Evolutionary conservation across 2,329 filamentous ascomycete species (phyloP).

Genomic region (Claviceps digitariae): DNA sequence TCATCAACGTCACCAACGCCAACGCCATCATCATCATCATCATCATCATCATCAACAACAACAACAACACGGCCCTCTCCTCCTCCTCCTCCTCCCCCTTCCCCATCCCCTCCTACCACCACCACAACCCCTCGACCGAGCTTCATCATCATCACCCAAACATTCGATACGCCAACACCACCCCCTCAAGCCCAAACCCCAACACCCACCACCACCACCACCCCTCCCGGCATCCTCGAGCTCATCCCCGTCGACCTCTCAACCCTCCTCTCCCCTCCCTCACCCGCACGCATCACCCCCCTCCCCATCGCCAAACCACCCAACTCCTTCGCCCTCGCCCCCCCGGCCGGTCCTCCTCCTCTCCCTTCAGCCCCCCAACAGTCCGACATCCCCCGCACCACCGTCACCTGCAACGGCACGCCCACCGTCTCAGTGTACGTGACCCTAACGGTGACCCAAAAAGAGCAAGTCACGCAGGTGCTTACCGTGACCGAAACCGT

Average conservation of each 20-base stretch:
- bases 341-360: neutral
- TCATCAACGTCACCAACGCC: neutral
- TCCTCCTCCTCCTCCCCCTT: neutral
- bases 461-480: constrained; percentile 19
- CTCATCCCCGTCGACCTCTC: constrained; percentile 15
- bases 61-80: too few species aligned
- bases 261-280: neutral
- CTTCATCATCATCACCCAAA: constrained; percentile 14
- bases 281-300: constrained; percentile 1
- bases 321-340: constrained; percentile 4
- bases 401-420: constrained; percentile 15
- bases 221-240: constrained; percentile 12
- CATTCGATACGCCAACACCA: constrained; percentile 13
- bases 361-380: neutral
- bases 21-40: neutral
- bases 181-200: neutral
- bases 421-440: constrained; percentile 23
- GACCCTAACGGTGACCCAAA: constrained; percentile 20
- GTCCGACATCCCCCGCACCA: constrained; percentile 11
- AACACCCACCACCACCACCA: constrained; percentile 3
- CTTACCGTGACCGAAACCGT: constrained; percentile 20
- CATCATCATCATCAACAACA: neutral
- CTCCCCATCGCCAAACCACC: constrained; percentile 2
- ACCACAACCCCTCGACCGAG: neutral
- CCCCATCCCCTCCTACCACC: neutral